Percentiles rank a stretch among this genome's conserved stretches.
Evolutionary conservation across 768 basidiomycete species (phyloP).

Genomic region (Paxillus involutus): DNA sequence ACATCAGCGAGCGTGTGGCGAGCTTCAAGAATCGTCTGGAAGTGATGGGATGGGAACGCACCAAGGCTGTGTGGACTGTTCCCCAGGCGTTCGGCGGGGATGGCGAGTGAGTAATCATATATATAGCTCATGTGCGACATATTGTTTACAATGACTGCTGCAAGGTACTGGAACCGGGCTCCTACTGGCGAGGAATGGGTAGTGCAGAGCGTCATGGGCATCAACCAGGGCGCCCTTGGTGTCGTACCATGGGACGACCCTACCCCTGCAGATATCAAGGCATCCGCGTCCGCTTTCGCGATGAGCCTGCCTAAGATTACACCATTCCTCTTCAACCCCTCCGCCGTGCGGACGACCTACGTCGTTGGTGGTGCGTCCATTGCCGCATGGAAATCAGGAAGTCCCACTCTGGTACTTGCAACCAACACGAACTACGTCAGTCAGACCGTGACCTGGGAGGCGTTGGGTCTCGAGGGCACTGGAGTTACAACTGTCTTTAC

Average conservation of each 20-base stretch:
- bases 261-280: constrained; percentile 51
- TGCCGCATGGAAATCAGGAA: constrained; percentile 47
- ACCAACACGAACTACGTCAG: constrained; percentile 49
- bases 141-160: constrained; percentile 23
- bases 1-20: constrained; percentile 67
- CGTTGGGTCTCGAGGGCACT: constrained; percentile 22
- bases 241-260: constrained; percentile 52
- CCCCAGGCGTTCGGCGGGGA: constrained; percentile 72
- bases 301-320: constrained; percentile 43
- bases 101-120: constrained; percentile 27
- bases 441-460: constrained; percentile 31
- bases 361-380: constrained; percentile 44
- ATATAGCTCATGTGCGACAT: neutral
- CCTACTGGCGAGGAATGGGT: constrained; percentile 74
- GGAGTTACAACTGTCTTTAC: constrained; percentile 4
- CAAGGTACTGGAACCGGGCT: constrained; percentile 57
- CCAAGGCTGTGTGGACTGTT: constrained; percentile 75
- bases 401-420: constrained; percentile 46
- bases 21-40: constrained; percentile 59
- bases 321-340: constrained; percentile 45
- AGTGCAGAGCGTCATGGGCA: constrained; percentile 60
- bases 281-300: constrained; percentile 49
- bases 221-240: constrained; percentile 71
- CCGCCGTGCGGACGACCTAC: constrained; percentile 38
- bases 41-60: constrained; percentile 65